These are phyloP conservation scores for Bryum argenteum DNA, from an alignment of 225 moss, liverwort and hornwort species.

Conservation along the genomic window DNA sequence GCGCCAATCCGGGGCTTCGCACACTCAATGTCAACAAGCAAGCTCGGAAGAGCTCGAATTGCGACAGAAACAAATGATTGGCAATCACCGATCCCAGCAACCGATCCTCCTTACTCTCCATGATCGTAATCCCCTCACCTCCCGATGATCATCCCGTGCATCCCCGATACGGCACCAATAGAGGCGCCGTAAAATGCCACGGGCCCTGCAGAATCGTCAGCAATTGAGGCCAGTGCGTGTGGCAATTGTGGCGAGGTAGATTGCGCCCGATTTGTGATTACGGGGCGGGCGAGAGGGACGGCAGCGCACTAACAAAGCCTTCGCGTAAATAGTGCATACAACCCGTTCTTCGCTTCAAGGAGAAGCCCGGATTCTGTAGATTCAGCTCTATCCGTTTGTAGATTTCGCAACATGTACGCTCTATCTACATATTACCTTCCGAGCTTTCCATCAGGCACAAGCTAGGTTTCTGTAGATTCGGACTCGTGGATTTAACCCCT, in stretches of 20 bases:
- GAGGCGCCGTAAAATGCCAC: not conserved
- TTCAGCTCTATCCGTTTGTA: not conserved
- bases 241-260: constrained; percentile 5
- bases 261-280: constrained; percentile 14
- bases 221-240: not conserved
- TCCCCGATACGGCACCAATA: constrained; percentile 25
- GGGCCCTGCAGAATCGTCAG: not conserved
- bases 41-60: constrained; percentile 95
- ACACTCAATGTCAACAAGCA: constrained; percentile 71
- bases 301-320: constrained; percentile 20
- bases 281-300: constrained; percentile 14
- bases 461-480: too few relatives aligned
- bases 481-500: too few relatives aligned
- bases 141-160: constrained; percentile 29
- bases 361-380: not conserved
- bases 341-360: not conserved
- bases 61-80: constrained; percentile 82
- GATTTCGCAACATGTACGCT: accelerated
- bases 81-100: constrained; percentile 78
- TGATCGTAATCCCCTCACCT: constrained; percentile 30
- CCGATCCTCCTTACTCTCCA: constrained; percentile 84
- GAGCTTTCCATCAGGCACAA: not conserved
- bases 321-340: constrained; percentile 1
- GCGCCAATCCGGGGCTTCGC: constrained; percentile 66
- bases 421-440: not conserved